phyloP scores from a whole-genome alignment of 2,329 filamentous ascomycete species.

The Neopestalotiopsis rosae region DNA sequence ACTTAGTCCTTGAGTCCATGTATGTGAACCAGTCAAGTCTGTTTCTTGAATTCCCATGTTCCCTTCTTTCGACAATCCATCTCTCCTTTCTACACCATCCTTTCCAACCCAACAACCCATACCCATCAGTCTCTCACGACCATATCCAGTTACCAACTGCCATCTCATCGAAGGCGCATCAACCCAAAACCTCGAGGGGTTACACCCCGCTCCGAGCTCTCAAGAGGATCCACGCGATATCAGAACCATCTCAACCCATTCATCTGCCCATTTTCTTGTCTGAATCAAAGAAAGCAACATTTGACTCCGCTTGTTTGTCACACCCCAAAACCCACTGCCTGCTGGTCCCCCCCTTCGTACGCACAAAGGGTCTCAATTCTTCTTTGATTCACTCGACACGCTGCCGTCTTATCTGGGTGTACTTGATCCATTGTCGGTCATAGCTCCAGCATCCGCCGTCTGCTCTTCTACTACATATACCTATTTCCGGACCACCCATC shows the following conservation, averaged over 20 bases:
- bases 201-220: slow-evolving; percentile 4
- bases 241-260: slow-evolving; percentile 3
- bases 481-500: not conserved
- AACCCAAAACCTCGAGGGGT: slow-evolving; percentile 7
- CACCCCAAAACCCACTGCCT: not conserved
- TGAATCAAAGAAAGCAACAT: slow-evolving; percentile 4
- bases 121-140: not conserved
- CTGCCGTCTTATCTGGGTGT: slow-evolving; percentile 1
- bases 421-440: not conserved
- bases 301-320: slow-evolving; percentile 11
- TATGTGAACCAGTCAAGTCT: not conserved
- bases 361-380: slow-evolving; percentile 7
- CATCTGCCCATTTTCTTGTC: slow-evolving; percentile 5
- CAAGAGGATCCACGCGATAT: slow-evolving; percentile 15
- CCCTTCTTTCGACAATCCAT: not conserved
- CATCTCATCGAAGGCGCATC: not conserved
- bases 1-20: not conserved
- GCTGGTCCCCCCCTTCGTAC: not conserved
- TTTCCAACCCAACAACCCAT: not conserved
- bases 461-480: slow-evolving; percentile 7
- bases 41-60: not conserved
- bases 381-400: slow-evolving; percentile 5
- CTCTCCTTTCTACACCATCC: slow-evolving; percentile 1
- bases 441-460: not conserved
- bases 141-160: not conserved